Evolutionary conservation across 2,329 filamentous ascomycete genomes (phyloP).

Genomic region (Nannizziopsis barbatae): DNA sequence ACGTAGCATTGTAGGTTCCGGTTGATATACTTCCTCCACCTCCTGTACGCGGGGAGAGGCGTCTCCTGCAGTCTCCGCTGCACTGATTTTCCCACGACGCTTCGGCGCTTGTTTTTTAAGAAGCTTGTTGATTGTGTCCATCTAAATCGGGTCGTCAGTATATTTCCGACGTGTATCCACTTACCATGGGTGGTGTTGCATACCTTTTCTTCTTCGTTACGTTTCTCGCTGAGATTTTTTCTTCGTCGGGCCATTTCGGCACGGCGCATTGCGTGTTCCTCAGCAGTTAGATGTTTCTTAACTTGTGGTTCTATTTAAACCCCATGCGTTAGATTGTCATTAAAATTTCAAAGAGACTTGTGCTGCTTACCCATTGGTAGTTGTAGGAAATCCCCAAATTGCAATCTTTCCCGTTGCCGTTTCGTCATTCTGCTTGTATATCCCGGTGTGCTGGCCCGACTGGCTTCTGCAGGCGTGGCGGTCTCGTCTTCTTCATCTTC

Average conservation of each 20-base stretch:
- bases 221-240: constrained; percentile 64
- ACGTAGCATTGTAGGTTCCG: constrained; percentile 36
- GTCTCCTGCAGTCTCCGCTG: constrained; percentile 33
- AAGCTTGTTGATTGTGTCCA: constrained; percentile 58
- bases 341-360: neutral
- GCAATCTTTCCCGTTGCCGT: constrained; percentile 51
- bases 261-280: constrained; percentile 61
- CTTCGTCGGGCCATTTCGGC: constrained; percentile 62
- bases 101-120: constrained; percentile 57
- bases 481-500: constrained; percentile 35
- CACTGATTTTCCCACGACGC: constrained; percentile 39
- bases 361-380: constrained; percentile 44
- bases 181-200: neutral
- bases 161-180: neutral
- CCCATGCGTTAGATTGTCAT: too few relatives aligned
- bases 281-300: constrained; percentile 60
- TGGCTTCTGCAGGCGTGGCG: constrained; percentile 38
- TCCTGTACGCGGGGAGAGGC: constrained; percentile 33
- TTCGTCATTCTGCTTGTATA: constrained; percentile 53
- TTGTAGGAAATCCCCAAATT: constrained; percentile 42
- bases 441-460: constrained; percentile 50
- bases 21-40: constrained; percentile 27
- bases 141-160: constrained; percentile 30
- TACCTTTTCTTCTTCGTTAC: constrained; percentile 69
- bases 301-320: constrained; percentile 49